Evolutionary conservation across 768 basidiomycete species (phyloP), one percentile per base, ranked within the genome.

Genomic region (Lactarius sanguifluus): DNA sequence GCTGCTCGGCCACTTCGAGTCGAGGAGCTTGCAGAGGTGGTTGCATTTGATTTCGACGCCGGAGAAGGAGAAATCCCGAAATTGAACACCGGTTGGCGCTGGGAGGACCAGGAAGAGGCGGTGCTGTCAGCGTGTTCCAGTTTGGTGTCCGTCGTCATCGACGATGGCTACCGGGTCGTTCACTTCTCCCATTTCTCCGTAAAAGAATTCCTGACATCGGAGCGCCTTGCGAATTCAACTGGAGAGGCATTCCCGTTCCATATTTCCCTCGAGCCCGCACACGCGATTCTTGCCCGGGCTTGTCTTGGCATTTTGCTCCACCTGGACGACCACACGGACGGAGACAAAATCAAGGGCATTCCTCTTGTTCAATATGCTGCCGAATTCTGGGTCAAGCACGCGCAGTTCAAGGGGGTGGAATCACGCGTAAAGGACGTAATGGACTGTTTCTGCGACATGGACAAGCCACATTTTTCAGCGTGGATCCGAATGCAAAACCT

Each of bases 1-100:
- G 43, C 43, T 8, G 20, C 18, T 43, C 43, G 43, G 7, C 43
- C 43, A 9, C 59, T 59, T 40, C 43, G 38, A 4, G 43, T 59
- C 5, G 36, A 59, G n/a, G 59, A 59, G 10, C 59, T 59, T 34
- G 59, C 59, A 4, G 59, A 59, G 5, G 40, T 60, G 6, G 41
- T 60, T n/a, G 38, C 45, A 0, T 18, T 60, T 15, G 59, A 60
- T 41, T 60, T 45, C 20, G 20, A 41, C 3, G 30, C 18, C 2
- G 8, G 16, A 36, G 36, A 36, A 36, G 36, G 36, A 36, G 36
- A 36, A 36, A 8, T 36, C 54, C 54, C 25, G 40, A 55, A 34
- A 25, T 38, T 38, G 28, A 60, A 41, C 18, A 12, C 59, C 2
- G 18, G 8, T 13, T 60, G 28, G 34, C 25, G 59, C 4, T 60